Evolutionary conservation across 331 rosid species (phyloP).

Genomic region (Acacia pycnantha): DNA sequence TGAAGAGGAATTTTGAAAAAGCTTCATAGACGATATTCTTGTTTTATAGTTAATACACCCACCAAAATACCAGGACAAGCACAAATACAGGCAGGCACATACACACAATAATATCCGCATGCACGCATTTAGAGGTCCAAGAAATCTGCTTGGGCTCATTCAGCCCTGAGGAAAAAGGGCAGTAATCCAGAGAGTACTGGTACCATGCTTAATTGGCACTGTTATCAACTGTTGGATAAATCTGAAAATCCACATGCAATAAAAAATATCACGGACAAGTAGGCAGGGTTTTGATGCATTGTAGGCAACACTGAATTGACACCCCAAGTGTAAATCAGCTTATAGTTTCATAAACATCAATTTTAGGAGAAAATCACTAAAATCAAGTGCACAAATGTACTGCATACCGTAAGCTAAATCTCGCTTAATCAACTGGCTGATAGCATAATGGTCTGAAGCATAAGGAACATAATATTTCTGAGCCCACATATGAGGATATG

Average conservation of each 20-base stretch:
- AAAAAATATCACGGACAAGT: not conserved
- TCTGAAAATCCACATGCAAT: not conserved
- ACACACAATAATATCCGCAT: not conserved
- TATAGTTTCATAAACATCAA: constrained; percentile 1
- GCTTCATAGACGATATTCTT: not conserved
- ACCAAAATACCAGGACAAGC: not conserved
- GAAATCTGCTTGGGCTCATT: not conserved
- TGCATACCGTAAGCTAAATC: constrained; percentile 80
- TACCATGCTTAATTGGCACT: not conserved
- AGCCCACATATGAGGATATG: constrained; percentile 84
- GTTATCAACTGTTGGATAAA: not conserved
- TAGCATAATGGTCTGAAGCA: constrained; percentile 61
- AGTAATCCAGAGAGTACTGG: not conserved
- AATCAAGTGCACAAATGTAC: constrained; percentile 17
- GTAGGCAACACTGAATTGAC: not conserved
- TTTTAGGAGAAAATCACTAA: not conserved
- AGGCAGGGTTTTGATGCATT: not conserved
- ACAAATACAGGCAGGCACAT: not conserved
- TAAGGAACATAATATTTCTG: constrained; percentile 85
- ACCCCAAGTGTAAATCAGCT: not conserved
- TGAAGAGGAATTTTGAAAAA: not conserved
- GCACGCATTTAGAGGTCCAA: not conserved
- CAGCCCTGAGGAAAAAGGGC: not conserved
- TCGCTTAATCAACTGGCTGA: constrained; percentile 50
- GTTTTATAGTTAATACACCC: not conserved